phyloP scores from a whole-genome alignment of 805 yeast species.

The Cyberlindnera petersonii region DNA sequence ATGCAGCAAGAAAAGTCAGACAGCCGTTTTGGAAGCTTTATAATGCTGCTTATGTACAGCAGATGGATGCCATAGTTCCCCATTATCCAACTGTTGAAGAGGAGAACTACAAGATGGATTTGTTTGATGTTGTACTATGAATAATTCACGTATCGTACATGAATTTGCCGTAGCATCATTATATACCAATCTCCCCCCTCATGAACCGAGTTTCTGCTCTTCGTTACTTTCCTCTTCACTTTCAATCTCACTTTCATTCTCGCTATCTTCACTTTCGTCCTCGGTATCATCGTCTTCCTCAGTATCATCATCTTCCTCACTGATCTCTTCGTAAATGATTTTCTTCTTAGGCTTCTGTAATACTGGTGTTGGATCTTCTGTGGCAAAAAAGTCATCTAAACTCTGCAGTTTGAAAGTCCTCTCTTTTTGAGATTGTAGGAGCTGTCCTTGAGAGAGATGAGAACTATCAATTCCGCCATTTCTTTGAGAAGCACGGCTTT shows the following conservation, averaged over 20 bases:
- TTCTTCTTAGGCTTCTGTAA: slow-evolving; percentile 10
- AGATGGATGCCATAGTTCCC: slow-evolving; percentile 75
- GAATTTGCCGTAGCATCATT: background rate
- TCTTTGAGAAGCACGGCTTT: background rate
- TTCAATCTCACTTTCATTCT: slow-evolving; percentile 14
- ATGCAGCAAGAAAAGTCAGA: slow-evolving; percentile 87
- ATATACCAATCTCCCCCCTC: background rate
- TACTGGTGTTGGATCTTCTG: slow-evolving; percentile 30
- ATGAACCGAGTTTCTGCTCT: background rate
- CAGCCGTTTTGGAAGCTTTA: slow-evolving; percentile 80
- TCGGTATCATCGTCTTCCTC: slow-evolving; percentile 32
- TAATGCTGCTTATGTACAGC: slow-evolving; percentile 71
- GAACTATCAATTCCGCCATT: slow-evolving; percentile 6
- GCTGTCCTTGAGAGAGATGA: background rate
- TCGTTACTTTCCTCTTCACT: slow-evolving; percentile 8
- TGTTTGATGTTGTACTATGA: slow-evolving; percentile 24
- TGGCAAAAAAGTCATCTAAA: slow-evolving; percentile 79
- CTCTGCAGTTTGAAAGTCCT: slow-evolving; percentile 63
- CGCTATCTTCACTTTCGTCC: slow-evolving; percentile 24
- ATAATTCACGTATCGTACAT: background rate
- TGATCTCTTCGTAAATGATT: slow-evolving; percentile 16
- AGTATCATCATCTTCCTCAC: slow-evolving; percentile 32
- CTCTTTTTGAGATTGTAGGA: slow-evolving; percentile 18
- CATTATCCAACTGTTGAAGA: slow-evolving; percentile 62
- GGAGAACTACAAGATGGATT: slow-evolving; percentile 16